Conservation (phyloP, 75 land plant species). For the Pinus taeda region DNA sequence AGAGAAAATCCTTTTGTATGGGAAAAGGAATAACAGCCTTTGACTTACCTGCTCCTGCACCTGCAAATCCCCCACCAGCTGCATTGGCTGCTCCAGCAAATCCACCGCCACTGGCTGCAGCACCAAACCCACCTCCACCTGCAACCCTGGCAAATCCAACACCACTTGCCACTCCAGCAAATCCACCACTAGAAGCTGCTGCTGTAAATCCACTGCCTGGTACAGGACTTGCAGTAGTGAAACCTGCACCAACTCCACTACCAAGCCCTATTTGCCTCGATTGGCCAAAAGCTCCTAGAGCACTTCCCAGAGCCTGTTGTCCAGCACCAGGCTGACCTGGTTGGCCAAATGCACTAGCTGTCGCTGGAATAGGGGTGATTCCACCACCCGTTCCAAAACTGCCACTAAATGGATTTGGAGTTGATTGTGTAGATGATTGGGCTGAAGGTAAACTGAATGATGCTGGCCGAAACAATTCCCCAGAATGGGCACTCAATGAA, state of each 20-base stretch:
- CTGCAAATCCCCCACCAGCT: conserved; percentile 16
- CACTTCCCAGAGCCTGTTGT: conserved; percentile 92
- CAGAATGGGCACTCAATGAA: conserved; percentile 37
- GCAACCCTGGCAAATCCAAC: conserved; percentile 37
- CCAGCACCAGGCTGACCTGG: conserved; percentile 82
- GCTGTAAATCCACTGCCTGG: conserved; percentile 33
- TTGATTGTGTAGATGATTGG: conserved; percentile 37
- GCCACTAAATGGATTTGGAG: conserved; percentile 14
- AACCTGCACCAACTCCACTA: conserved; percentile 32
- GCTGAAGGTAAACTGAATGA: conserved; percentile 63
- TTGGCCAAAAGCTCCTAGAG: conserved; percentile 94
- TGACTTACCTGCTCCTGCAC: neutral
- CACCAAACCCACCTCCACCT: conserved; percentile 37
- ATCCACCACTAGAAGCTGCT: conserved; percentile 44
- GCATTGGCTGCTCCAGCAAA: conserved; percentile 34
- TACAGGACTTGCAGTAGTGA: conserved; percentile 25
- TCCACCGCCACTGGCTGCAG: conserved; percentile 37
- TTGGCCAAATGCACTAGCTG: conserved; percentile 67
- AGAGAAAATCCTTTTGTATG: neutral
- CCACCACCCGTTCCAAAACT: conserved; percentile 43
- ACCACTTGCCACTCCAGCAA: conserved; percentile 36
- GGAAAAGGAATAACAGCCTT: neutral
- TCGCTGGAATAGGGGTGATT: conserved; percentile 20
- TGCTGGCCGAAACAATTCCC: conserved; percentile 83
- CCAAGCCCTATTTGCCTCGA: conserved; percentile 89